Conservation (phyloP, 1,284 basidiomycete species). For the Apiotrichum laibachii region DNA sequence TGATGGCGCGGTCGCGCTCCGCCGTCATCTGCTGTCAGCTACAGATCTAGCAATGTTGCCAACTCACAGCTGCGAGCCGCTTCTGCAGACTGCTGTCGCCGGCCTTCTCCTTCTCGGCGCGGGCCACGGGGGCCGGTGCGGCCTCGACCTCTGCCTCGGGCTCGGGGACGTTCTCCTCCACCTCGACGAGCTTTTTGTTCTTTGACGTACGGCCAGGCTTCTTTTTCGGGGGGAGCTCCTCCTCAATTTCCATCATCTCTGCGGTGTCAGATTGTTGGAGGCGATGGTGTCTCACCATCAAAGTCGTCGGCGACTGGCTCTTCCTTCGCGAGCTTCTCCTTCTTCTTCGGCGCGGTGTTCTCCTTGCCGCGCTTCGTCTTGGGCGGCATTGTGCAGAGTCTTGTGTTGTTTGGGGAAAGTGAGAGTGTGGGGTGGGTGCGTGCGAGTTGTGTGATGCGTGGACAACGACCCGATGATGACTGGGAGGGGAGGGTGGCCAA, state of each 20-base stretch:
- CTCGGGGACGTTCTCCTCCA: neutral
- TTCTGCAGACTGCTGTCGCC: conserved; percentile 6
- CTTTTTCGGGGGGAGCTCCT: neutral
- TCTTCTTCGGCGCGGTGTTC: conserved; percentile 11
- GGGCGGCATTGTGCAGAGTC: neutral
- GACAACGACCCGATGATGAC: too few relatives aligned
- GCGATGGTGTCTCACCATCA: conserved; percentile 6
- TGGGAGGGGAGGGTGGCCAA: too few relatives aligned
- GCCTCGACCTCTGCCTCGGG: neutral
- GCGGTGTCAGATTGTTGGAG: neutral
- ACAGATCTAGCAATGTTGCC: too few relatives aligned
- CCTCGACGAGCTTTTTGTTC: neutral
- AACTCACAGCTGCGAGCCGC: conserved; percentile 23
- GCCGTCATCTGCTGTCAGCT: conserved; percentile 26
- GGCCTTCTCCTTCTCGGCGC: neutral
- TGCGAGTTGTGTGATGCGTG: neutral
- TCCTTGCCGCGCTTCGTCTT: conserved; percentile 18
- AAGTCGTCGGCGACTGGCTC: conserved; percentile 9
- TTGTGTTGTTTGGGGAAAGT: neutral
- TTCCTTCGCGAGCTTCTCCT: conserved; percentile 2
- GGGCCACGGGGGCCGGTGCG: neutral
- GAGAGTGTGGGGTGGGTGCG: neutral
- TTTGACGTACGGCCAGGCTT: conserved; percentile 6
- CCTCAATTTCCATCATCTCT: conserved; percentile 5
- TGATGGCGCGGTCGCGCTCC: conserved; percentile 31